Percentiles rank a stretch among this genome's conserved stretches.
Conservation (phyloP, 768 basidiomycete species). For the Kwoniella newhampshirensis region DNA sequence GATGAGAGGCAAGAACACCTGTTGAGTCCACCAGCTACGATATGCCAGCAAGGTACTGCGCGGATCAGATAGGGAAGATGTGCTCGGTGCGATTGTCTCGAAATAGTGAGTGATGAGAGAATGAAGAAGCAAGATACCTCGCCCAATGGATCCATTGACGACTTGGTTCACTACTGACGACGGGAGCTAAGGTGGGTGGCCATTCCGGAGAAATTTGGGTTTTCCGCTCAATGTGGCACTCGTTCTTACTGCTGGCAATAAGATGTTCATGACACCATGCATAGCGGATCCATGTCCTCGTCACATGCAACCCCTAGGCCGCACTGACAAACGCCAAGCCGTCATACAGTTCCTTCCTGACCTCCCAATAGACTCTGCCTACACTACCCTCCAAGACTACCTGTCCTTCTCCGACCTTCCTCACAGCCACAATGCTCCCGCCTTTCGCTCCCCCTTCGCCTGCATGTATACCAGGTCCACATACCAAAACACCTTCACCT, state of each 20-base stretch:
- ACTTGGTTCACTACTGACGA: too few species aligned
- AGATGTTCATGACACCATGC: too few species aligned
- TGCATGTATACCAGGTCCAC: conserved; percentile 57
- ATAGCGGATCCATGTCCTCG: too few species aligned
- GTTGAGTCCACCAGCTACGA: too few species aligned
- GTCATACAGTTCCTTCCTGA: conserved; percentile 84
- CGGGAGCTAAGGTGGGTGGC: neutral
- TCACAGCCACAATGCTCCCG: conserved; percentile 67
- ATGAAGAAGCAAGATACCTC: too few species aligned
- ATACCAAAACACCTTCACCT: conserved; percentile 95
- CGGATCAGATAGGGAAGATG: too few species aligned
- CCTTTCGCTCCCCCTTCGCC: conserved; percentile 32
- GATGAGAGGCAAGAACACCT: neutral
- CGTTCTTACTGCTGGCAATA: too few species aligned
- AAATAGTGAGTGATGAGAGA: too few species aligned
- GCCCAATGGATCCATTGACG: too few species aligned
- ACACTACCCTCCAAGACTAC: conserved; percentile 87
- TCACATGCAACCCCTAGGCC: neutral
- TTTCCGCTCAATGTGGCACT: neutral
- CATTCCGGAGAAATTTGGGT: neutral
- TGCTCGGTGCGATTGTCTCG: too few species aligned
- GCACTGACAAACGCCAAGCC: conserved; percentile 80
- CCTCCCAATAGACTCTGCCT: conserved; percentile 83
- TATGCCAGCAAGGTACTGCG: too few species aligned
- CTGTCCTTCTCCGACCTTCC: conserved; percentile 78